Percentiles rank a stretch among this genome's conserved stretches.
Conservation (phyloP, 148 eudicot species). For the Agrostemma githago region DNA sequence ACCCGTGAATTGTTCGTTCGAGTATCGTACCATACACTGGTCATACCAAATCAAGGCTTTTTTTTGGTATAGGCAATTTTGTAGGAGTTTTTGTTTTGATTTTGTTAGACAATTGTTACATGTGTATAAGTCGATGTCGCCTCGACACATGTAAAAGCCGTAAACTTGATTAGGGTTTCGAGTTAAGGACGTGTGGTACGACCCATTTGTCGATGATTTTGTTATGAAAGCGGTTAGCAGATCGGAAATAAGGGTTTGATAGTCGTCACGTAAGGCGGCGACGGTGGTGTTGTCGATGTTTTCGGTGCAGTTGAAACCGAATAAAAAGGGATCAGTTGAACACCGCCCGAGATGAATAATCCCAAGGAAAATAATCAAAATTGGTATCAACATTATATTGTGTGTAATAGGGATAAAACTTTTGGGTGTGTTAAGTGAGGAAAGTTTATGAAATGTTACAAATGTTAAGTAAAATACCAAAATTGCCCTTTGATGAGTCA, state of each 20-base stretch:
- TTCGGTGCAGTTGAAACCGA: conserved; percentile 11
- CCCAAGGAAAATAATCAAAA: neutral
- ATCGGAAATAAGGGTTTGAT: neutral
- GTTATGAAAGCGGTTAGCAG: neutral
- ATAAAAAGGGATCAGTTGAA: neutral
- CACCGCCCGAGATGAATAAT: neutral
- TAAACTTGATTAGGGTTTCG: neutral
- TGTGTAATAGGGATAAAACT: neutral
- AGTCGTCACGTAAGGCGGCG: neutral
- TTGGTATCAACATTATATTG: neutral
- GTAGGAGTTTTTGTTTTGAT: neutral
- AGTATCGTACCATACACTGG: conserved; percentile 29
- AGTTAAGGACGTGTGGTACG: neutral
- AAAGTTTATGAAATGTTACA: neutral
- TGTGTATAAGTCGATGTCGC: neutral
- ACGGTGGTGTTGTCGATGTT: neutral
- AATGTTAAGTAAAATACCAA: neutral
- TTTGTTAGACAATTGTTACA: neutral
- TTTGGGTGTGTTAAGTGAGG: neutral
- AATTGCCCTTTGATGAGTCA: neutral
- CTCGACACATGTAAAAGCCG: conserved; percentile 18
- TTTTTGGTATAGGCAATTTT: conserved; percentile 3
- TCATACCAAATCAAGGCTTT: conserved; percentile 27
- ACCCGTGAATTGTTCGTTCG: conserved; percentile 12
- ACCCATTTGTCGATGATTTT: neutral